phyloP scores from a whole-genome alignment of 2,329 filamentous ascomycete species.

The Phaeoacremonium minimum region DNA sequence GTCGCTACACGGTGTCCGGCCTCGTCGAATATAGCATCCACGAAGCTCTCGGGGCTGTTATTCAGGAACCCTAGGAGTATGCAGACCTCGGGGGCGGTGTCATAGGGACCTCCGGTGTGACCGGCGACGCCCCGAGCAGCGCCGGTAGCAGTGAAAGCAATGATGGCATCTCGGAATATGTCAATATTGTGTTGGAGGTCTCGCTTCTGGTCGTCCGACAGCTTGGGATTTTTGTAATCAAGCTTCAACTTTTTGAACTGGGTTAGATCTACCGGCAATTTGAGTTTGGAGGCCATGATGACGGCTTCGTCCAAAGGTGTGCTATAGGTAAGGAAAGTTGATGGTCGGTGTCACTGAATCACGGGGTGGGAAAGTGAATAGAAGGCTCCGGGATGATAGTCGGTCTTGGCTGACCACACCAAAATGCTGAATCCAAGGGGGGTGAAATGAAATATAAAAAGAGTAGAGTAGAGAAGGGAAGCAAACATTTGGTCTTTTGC shows the following conservation, averaged over 20 bases:
- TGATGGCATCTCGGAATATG: slow-evolving; percentile 30
- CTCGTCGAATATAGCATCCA: slow-evolving; percentile 29
- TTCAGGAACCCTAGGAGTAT: slow-evolving; percentile 29
- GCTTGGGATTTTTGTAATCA: slow-evolving; percentile 24
- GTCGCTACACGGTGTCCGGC: slow-evolving; percentile 33
- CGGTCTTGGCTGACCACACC: neutral
- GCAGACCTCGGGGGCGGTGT: slow-evolving; percentile 32
- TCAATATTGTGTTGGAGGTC: slow-evolving; percentile 30
- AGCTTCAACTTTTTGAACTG: slow-evolving; percentile 29
- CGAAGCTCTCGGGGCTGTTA: slow-evolving; percentile 22
- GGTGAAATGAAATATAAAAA: neutral
- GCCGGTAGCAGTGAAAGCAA: slow-evolving; percentile 31
- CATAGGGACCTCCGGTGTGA: slow-evolving; percentile 32
- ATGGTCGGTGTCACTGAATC: neutral
- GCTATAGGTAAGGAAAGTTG: neutral
- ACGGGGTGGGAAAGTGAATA: neutral
- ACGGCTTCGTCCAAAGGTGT: neutral
- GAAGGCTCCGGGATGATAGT: neutral
- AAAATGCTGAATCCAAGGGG: neutral
- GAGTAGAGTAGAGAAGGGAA: neutral
- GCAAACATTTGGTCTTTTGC: neutral
- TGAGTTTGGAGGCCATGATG: neutral
- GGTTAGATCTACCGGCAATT: slow-evolving; percentile 21
- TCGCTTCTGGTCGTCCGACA: slow-evolving; percentile 26
- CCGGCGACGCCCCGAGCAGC: slow-evolving; percentile 29